Percentiles rank a stretch among this genome's conserved stretches.
Conservation (phyloP, 2,329 filamentous ascomycete species). For the Daldinia eschscholtzii region DNA sequence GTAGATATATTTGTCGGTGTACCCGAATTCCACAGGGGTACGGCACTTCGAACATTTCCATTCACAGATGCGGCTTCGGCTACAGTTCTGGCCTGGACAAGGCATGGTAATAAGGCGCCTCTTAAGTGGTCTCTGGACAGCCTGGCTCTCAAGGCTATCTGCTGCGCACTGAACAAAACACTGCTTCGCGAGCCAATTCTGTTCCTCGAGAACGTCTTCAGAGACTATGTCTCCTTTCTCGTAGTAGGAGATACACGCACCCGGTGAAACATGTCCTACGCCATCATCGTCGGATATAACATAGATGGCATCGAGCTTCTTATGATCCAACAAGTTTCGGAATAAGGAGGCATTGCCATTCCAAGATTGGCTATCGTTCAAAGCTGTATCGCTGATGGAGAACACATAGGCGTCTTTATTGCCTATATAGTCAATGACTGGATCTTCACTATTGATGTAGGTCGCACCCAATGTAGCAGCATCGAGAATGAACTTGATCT, state of each 20-base stretch:
- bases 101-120: constrained; percentile 1
- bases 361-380: not conserved
- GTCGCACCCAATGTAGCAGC: not conserved
- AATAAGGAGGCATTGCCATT: not conserved
- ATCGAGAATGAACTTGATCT: constrained; percentile 3
- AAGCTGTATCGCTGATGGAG: not conserved
- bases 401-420: not conserved
- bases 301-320: not conserved
- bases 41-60: constrained; percentile 3
- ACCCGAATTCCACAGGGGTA: constrained; percentile 1
- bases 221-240: not conserved
- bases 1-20: constrained; percentile 8
- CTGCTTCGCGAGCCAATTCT: constrained; percentile 1
- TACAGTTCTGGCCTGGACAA: not conserved
- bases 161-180: not conserved
- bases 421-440: not conserved
- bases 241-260: not conserved
- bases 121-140: not conserved
- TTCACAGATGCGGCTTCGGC: not conserved
- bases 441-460: not conserved
- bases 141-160: not conserved
- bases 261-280: not conserved
- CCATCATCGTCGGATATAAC: constrained; percentile 1
- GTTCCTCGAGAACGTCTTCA: not conserved
- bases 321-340: not conserved